These are phyloP conservation scores for Sugiyamaella sp. DNA, from an alignment of 1,139 yeast species.

Conservation along the genomic window DNA sequence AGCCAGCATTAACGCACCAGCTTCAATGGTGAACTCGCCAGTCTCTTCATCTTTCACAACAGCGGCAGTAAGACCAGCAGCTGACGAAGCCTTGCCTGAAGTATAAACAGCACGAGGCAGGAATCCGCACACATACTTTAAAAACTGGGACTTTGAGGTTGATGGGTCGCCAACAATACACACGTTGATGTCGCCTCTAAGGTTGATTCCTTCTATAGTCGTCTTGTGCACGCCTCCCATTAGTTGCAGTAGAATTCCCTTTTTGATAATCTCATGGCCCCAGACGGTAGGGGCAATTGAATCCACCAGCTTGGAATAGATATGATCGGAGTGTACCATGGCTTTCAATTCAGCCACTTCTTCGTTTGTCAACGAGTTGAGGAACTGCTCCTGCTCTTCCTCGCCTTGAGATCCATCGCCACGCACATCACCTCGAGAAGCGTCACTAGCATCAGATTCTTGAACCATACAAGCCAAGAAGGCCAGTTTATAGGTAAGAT, in stretches of 20 bases:
- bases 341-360: constrained; percentile 84
- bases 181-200: constrained; percentile 96
- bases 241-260: constrained; percentile 85
- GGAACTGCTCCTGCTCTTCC: constrained; percentile 72
- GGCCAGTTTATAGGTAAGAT: constrained; percentile 87
- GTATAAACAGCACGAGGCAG: constrained; percentile 96
- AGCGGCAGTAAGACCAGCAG: constrained; percentile 98
- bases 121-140: constrained; percentile 89
- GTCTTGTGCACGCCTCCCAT: constrained; percentile 96
- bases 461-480: constrained; percentile 88
- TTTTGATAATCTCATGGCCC: constrained; percentile 94
- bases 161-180: constrained; percentile 99
- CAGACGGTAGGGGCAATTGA: constrained; percentile 97
- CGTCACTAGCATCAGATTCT: constrained; percentile 43
- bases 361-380: constrained; percentile 76
- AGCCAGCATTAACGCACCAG: constrained; percentile 98
- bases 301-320: constrained; percentile 81
- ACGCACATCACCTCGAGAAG: constrained; percentile 41
- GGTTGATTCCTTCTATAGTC: constrained; percentile 91
- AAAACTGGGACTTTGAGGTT: constrained; percentile 93
- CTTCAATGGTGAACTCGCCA: constrained; percentile 96
- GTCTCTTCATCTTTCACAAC: constrained; percentile 98
- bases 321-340: constrained; percentile 89
- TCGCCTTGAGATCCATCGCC: constrained; percentile 49
- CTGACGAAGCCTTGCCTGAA: constrained; percentile 97